A percentile compares a stretch with the other conserved stretches of the same genome.
phyloP scores from a whole-genome alignment of 2,329 filamentous ascomycete genomes.

The Hansfordia pulvinata region DNA sequence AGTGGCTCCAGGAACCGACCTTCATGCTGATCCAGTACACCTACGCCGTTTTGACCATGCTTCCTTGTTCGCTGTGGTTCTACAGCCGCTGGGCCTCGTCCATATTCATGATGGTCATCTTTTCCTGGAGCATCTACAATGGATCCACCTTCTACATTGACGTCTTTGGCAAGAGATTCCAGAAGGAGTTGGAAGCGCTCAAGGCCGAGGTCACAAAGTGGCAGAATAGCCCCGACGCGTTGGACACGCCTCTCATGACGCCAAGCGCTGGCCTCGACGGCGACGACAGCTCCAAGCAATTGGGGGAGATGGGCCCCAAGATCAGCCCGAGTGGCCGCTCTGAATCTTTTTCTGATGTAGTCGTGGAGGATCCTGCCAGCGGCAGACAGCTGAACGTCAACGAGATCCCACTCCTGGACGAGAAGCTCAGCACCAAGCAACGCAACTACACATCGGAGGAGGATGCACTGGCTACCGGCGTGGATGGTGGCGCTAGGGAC shows the following conservation, averaged over 20 bases:
- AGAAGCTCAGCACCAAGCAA: too few relatives aligned
- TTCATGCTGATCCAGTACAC: conserved; percentile 95
- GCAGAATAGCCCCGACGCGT: conserved; percentile 48
- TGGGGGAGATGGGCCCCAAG: conserved; percentile 7
- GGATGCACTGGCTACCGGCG: conserved; percentile 20
- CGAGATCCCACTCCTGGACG: conserved; percentile 41
- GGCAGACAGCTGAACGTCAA: conserved; percentile 26
- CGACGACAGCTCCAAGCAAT: conserved; percentile 7
- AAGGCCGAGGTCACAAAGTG: conserved; percentile 81
- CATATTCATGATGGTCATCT: conserved; percentile 66
- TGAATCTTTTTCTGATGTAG: too few relatives aligned
- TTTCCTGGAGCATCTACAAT: conserved; percentile 91
- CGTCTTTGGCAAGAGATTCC: conserved; percentile 90
- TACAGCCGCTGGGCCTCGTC: conserved; percentile 72
- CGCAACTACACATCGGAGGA: conserved; percentile 11
- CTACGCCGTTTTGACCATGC: conserved; percentile 85
- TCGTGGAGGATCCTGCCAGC: conserved; percentile 13
- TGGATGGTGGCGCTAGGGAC: conserved; percentile 30
- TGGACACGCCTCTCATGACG: conserved; percentile 23
- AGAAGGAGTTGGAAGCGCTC: conserved; percentile 86
- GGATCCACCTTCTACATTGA: conserved; percentile 97
- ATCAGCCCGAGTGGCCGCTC: too few relatives aligned
- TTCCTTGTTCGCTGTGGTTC: conserved; percentile 93
- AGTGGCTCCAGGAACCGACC: conserved; percentile 64
- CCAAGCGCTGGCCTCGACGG: conserved; percentile 15